Conservation (phyloP, 805 yeast genomes). For the Ogataea glucozyma region DNA sequence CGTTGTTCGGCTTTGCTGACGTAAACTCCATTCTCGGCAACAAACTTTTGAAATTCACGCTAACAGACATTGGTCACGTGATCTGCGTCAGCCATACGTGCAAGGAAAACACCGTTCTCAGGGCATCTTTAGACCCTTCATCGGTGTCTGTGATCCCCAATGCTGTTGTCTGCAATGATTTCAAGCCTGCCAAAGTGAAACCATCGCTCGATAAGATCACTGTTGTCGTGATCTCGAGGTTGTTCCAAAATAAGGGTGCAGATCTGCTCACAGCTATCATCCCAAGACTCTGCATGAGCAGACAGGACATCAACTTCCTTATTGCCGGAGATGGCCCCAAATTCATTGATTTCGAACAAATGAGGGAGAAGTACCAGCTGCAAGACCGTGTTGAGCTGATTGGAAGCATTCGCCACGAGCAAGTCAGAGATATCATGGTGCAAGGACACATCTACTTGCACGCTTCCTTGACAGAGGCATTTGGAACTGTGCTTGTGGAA, state of each 20-base stretch:
- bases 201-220: slow-evolving; percentile 53
- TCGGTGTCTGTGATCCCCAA: slow-evolving; percentile 90
- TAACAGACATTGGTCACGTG: slow-evolving; percentile 85
- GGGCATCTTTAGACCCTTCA: slow-evolving; percentile 80
- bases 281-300: slow-evolving; percentile 72
- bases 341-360: slow-evolving; percentile 89
- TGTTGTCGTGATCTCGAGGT: slow-evolving; percentile 85
- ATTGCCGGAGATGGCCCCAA: slow-evolving; percentile 98
- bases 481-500: slow-evolving; percentile 95
- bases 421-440: slow-evolving; percentile 89
- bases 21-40: slow-evolving; percentile 83
- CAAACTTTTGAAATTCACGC: slow-evolving; percentile 77
- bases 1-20: slow-evolving; percentile 90
- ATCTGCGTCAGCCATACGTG: slow-evolving; percentile 98
- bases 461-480: slow-evolving; percentile 94
- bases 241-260: slow-evolving; percentile 96
- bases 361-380: slow-evolving; percentile 81
- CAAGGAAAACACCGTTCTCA: slow-evolving; percentile 88
- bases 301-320: slow-evolving; percentile 68
- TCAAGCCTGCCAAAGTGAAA: slow-evolving; percentile 47
- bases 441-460: slow-evolving; percentile 92
- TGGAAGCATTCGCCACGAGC: slow-evolving; percentile 89
- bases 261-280: slow-evolving; percentile 82
- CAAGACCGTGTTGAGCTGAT: slow-evolving; percentile 85
- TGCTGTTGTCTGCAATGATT: slow-evolving; percentile 86